Percentiles rank a stretch among this genome's conserved stretches.
phyloP scores from a whole-genome alignment of 2,329 filamentous ascomycete genomes.

The Curvularia sp. region DNA sequence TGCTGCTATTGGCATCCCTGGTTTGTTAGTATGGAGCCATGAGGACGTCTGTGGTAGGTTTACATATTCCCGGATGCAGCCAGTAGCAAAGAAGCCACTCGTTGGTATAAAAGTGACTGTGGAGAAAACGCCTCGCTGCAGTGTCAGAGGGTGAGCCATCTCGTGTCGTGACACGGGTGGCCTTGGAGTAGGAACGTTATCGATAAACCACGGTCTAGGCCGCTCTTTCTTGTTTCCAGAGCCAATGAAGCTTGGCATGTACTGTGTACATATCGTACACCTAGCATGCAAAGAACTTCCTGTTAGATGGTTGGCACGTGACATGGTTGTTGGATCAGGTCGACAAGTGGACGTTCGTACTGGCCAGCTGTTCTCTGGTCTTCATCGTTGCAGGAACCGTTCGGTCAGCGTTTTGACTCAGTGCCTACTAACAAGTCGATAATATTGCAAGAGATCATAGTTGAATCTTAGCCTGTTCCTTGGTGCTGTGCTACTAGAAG shows the following conservation, averaged over 20 bases:
- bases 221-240: background rate
- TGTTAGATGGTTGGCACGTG: too few species aligned
- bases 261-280: background rate
- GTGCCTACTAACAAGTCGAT: too few species aligned
- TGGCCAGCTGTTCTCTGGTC: too few species aligned
- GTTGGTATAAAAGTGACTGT: background rate
- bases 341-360: too few species aligned
- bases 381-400: too few species aligned
- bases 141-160: background rate
- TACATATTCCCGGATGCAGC: conserved; percentile 10
- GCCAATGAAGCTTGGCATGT: background rate
- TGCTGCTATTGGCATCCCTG: conserved; percentile 36
- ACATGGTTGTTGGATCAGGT: too few species aligned
- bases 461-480: too few species aligned
- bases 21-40: conserved; percentile 14
- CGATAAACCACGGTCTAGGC: conserved; percentile 2
- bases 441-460: too few species aligned
- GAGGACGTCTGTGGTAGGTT: background rate
- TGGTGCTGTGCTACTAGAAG: too few species aligned
- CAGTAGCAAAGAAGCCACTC: background rate
- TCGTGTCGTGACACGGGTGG: conserved; percentile 1
- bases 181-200: background rate
- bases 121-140: background rate
- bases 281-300: too few species aligned
- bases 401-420: too few species aligned